These are phyloP conservation scores for Rhodotorula sp. DNA, from an alignment of 1,284 basidiomycete genomes.

Conservation along the genomic window DNA sequence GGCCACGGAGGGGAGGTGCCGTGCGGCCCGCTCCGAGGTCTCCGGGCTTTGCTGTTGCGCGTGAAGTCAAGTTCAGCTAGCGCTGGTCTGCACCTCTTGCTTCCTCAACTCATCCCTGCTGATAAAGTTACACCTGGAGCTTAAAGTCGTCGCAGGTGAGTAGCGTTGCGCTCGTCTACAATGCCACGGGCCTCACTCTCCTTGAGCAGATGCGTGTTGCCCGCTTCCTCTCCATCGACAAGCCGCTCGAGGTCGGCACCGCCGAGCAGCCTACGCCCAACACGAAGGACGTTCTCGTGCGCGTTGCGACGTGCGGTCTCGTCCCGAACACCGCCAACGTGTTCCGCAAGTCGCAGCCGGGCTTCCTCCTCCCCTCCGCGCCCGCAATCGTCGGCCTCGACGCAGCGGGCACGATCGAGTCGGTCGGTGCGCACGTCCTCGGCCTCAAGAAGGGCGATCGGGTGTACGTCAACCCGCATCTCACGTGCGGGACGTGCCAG, in stretches of 20 bases:
- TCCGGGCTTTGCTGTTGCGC: too few relatives aligned
- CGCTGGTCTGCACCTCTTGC: too few relatives aligned
- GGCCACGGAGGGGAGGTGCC: too few relatives aligned
- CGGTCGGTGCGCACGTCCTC: neutral
- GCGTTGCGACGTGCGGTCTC: neutral
- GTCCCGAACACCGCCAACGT: neutral
- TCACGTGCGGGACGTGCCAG: neutral
- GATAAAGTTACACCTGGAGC: too few relatives aligned
- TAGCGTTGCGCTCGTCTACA: too few relatives aligned
- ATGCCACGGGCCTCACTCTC: too few relatives aligned
- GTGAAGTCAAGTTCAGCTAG: too few relatives aligned
- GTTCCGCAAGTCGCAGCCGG: neutral
- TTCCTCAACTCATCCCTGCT: too few relatives aligned
- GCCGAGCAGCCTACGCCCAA: neutral
- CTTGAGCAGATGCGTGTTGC: neutral
- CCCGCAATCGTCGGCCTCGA: conserved; percentile 1
- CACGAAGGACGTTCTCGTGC: neutral
- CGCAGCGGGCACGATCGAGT: neutral
- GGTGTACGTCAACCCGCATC: neutral
- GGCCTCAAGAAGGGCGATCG: neutral
- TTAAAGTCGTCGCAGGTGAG: too few relatives aligned
- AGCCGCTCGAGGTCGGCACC: conserved; percentile 1
- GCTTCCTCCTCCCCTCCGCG: neutral
- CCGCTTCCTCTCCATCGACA: neutral
- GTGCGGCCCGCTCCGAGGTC: too few relatives aligned